phyloP scores from a whole-genome alignment of 2,329 filamentous ascomycete species.

The Laburnicola sp. region DNA sequence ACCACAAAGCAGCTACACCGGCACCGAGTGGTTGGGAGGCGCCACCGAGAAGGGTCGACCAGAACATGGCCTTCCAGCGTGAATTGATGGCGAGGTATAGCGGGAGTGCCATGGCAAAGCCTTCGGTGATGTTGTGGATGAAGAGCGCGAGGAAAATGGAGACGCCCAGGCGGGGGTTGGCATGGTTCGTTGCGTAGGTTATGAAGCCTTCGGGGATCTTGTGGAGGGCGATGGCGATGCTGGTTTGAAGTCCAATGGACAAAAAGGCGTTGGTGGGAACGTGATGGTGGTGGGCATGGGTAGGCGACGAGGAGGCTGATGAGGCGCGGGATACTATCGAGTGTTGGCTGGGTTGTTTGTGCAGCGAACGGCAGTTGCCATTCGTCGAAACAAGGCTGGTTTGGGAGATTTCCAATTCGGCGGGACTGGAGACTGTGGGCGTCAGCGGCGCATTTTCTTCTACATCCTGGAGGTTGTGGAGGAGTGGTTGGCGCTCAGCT shows the following conservation, averaged over 20 bases:
- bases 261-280: constrained; percentile 93
- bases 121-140: constrained; percentile 97
- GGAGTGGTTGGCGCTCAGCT: constrained; percentile 35
- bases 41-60: constrained; percentile 81
- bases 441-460: constrained; percentile 30
- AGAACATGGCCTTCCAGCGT: constrained; percentile 78
- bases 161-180: constrained; percentile 83
- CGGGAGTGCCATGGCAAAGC: constrained; percentile 89
- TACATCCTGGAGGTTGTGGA: constrained; percentile 36
- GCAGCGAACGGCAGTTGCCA: constrained; percentile 7
- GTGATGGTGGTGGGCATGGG: constrained; percentile 81
- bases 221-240: constrained; percentile 91
- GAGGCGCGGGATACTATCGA: constrained; percentile 22
- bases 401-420: constrained; percentile 28
- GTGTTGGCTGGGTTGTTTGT: constrained; percentile 20
- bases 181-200: constrained; percentile 96
- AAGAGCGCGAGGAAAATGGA: constrained; percentile 94
- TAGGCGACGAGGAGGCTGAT: constrained; percentile 1
- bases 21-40: constrained; percentile 86
- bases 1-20: constrained; percentile 81
- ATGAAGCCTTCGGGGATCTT: constrained; percentile 89
- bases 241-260: constrained; percentile 93
- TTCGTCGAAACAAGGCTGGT: constrained; percentile 21
- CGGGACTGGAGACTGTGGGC: constrained; percentile 29
- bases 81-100: constrained; percentile 88